Percentiles rank a stretch among this genome's conserved stretches.
These are phyloP conservation scores for Rugonectria rugulosa DNA, from an alignment of 2,329 filamentous ascomycete species.

Conservation along the genomic window DNA sequence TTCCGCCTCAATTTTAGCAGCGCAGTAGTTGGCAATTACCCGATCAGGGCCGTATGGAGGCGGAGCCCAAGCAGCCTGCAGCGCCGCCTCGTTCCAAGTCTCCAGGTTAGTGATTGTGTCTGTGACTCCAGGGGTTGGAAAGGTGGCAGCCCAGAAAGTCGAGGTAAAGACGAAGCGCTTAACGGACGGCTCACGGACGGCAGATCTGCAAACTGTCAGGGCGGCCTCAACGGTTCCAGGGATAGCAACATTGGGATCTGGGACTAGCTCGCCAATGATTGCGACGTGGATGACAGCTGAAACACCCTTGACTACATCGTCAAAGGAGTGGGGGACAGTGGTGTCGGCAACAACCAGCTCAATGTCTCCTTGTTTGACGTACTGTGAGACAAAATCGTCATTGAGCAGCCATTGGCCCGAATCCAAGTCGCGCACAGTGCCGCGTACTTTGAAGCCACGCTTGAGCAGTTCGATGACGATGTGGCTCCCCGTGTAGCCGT, in stretches of 20 bases:
- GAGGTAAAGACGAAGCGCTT: constrained; percentile 31
- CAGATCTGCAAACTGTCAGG: constrained; percentile 26
- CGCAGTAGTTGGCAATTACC: constrained; percentile 15
- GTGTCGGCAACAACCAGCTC: constrained; percentile 32
- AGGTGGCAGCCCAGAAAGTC: constrained; percentile 26
- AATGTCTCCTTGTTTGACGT: constrained; percentile 11
- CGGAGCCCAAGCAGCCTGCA: constrained; percentile 22
- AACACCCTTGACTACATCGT: constrained; percentile 29
- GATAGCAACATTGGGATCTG: constrained; percentile 28
- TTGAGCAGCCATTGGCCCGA: constrained; percentile 31
- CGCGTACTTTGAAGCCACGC: constrained; percentile 31
- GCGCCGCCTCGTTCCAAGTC: constrained; percentile 29
- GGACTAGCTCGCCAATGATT: constrained; percentile 16
- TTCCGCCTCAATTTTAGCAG: constrained; percentile 25
- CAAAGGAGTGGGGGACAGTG: constrained; percentile 22
- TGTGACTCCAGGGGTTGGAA: constrained; percentile 13
- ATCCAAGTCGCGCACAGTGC: constrained; percentile 24
- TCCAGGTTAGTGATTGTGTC: constrained; percentile 16
- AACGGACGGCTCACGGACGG: constrained; percentile 22
- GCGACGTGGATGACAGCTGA: constrained; percentile 31
- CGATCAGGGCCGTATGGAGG: constrained; percentile 27
- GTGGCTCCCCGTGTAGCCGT: constrained; percentile 31
- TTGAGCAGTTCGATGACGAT: constrained; percentile 30
- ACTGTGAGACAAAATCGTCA: constrained; percentile 16
- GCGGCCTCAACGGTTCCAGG: constrained; percentile 23